Evolutionary conservation across 2,329 filamentous ascomycete species (phyloP).

Genomic region (Trichoderma breve): DNA sequence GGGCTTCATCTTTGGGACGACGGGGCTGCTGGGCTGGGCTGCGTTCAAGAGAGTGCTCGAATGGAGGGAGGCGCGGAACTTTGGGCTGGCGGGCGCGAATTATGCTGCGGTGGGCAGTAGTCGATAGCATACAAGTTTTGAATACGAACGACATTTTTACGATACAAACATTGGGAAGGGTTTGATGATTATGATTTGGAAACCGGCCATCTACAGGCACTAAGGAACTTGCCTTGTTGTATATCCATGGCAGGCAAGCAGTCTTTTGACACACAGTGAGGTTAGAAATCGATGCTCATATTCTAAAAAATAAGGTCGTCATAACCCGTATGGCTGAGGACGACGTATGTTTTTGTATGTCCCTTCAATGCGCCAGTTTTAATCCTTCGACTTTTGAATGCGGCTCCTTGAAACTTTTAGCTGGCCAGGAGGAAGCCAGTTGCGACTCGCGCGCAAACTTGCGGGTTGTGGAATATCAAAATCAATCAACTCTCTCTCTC

Average conservation of each 20-base stretch:
- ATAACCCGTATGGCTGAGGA: not conserved
- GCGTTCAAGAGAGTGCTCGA: slow-evolving; percentile 50
- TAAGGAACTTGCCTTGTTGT: not conserved
- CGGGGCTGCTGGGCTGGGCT: slow-evolving; percentile 60
- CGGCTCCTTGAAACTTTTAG: not conserved
- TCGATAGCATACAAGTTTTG: slow-evolving; percentile 2
- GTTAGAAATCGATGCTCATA: not conserved
- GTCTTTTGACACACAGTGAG: not conserved
- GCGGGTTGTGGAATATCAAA: not conserved
- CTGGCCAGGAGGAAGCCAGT: not conserved
- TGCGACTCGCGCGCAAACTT: not conserved
- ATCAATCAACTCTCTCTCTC: not conserved
- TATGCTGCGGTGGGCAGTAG: slow-evolving; percentile 32
- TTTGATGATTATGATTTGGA: not conserved
- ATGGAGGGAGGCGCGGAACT: slow-evolving; percentile 34
- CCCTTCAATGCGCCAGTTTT: slow-evolving; percentile 16
- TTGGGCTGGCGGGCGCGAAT: slow-evolving; percentile 29
- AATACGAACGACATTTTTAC: not conserved
- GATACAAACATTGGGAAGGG: not conserved
- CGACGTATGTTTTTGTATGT: not conserved
- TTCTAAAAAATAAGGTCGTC: not conserved
- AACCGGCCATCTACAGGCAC: not conserved
- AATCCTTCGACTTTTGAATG: not conserved
- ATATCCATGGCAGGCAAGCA: not conserved
- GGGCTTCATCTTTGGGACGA: slow-evolving; percentile 59